Percentiles rank a stretch among this genome's conserved stretches.
These are phyloP conservation scores for Triticum timopheevii DNA, from an alignment of 176 grass and related monocot genomes.

Conservation along the genomic window DNA sequence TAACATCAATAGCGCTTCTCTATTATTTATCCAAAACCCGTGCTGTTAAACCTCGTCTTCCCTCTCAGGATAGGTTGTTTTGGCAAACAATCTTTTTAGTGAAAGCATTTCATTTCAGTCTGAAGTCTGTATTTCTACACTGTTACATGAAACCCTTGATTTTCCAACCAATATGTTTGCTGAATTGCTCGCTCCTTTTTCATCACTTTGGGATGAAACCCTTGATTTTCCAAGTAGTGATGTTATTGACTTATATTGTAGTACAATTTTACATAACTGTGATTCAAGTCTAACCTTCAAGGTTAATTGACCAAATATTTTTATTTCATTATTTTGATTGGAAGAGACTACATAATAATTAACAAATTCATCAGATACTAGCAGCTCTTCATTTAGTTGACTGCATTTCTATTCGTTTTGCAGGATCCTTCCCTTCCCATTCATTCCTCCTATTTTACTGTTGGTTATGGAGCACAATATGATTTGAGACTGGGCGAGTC, in stretches of 20 bases:
- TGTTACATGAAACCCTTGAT: not conserved
- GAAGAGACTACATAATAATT: not conserved
- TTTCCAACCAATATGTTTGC: not conserved
- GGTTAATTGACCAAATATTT: slow-evolving; percentile 16
- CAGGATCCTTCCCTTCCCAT: slow-evolving; percentile 82
- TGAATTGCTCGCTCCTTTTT: not conserved
- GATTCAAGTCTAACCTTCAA: not conserved
- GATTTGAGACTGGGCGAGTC: slow-evolving; percentile 76
- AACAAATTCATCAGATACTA: not conserved
- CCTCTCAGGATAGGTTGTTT: not conserved
- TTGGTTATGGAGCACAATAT: slow-evolving; percentile 76
- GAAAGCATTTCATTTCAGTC: not conserved
- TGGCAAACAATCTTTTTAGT: not conserved
- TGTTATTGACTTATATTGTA: not conserved
- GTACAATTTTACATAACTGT: not conserved
- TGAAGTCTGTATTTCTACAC: not conserved
- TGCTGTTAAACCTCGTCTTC: slow-evolving; percentile 21
- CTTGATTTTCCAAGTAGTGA: not conserved
- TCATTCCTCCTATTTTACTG: slow-evolving; percentile 63
- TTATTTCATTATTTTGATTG: not conserved
- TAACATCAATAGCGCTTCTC: not conserved
- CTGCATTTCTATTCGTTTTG: slow-evolving; percentile 24
- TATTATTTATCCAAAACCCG: not conserved
- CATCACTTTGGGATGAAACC: not conserved
- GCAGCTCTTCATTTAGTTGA: slow-evolving; percentile 15